Evolutionary conservation across 371 early-diverging fungal genomes (phyloP).

Genomic region (Mucor indicus): DNA sequence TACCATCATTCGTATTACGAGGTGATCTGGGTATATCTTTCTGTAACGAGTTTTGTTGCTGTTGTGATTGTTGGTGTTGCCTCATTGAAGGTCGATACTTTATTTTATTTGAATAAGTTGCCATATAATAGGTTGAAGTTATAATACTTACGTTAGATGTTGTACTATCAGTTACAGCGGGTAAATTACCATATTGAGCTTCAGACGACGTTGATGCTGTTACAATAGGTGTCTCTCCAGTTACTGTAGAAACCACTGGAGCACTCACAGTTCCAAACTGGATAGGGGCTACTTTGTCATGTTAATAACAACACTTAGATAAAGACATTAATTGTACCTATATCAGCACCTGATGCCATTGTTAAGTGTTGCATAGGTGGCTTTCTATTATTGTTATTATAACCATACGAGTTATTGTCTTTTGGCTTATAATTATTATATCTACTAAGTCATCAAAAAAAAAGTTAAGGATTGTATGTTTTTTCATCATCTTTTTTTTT

Average conservation of each 20-base stretch:
- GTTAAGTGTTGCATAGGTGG: slow-evolving; percentile 45
- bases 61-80: slow-evolving; percentile 3
- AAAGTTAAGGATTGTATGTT: background rate
- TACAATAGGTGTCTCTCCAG: background rate
- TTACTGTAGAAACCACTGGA: slow-evolving; percentile 6
- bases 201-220: slow-evolving; percentile 20
- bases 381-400: slow-evolving; percentile 11
- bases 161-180: slow-evolving; percentile 31
- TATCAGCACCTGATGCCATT: slow-evolving; percentile 37
- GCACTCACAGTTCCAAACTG: slow-evolving; percentile 57
- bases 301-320: background rate
- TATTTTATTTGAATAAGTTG: background rate
- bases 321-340: slow-evolving; percentile 19
- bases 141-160: slow-evolving; percentile 4
- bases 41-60: slow-evolving; percentile 11
- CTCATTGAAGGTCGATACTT: slow-evolving; percentile 13
- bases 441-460: background rate
- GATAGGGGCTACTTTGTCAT: slow-evolving; percentile 29
- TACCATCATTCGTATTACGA: slow-evolving; percentile 23
- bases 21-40: slow-evolving; percentile 27
- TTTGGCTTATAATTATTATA: slow-evolving; percentile 10
- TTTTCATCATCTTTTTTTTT: background rate
- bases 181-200: slow-evolving; percentile 41
- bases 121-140: too few species aligned
- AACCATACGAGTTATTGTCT: slow-evolving; percentile 8